Percentiles rank a stretch among this genome's conserved stretches.
These are phyloP conservation scores for Daedalea quercina DNA, from an alignment of 768 basidiomycete genomes.

Conservation along the genomic window DNA sequence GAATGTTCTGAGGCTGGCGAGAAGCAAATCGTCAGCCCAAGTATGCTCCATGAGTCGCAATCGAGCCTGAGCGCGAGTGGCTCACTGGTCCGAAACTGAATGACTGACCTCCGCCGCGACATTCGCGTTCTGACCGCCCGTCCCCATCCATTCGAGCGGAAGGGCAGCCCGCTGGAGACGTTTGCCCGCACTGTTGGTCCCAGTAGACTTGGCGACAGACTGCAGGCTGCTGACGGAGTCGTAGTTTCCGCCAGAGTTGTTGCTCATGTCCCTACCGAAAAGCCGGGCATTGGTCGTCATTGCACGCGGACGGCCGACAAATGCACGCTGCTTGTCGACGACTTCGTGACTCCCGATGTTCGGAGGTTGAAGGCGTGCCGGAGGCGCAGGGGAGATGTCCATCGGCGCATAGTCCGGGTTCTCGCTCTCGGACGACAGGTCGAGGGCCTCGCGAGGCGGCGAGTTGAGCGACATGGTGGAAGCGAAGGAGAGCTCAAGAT, in stretches of 20 bases:
- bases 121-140: conserved; percentile 23
- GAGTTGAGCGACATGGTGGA: conserved; percentile 78
- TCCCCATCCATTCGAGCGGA: conserved; percentile 52
- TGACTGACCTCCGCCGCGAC: conserved; percentile 23
- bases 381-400: conserved; percentile 74
- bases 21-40: conserved; percentile 11
- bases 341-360: conserved; percentile 19
- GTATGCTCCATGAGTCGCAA: not conserved
- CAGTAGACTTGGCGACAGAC: conserved; percentile 28
- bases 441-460: conserved; percentile 44
- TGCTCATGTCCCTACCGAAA: conserved; percentile 74
- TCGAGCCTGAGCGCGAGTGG: not conserved
- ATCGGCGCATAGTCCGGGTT: conserved; percentile 49
- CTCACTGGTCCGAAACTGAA: conserved; percentile 4
- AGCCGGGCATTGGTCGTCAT: conserved; percentile 59
- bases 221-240: conserved; percentile 23
- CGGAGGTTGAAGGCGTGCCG: conserved; percentile 9
- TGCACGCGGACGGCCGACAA: conserved; percentile 49
- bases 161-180: conserved; percentile 55
- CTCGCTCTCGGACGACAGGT: conserved; percentile 41
- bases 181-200: conserved; percentile 41
- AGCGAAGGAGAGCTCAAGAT: conserved; percentile 77
- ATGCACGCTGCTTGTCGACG: conserved; percentile 22
- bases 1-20: conserved; percentile 29
- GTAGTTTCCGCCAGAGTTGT: conserved; percentile 27